Percentiles rank a stretch among this genome's conserved stretches.
These are phyloP conservation scores for Taiozyma onychis DNA, from an alignment of 1,139 yeast genomes.

Conservation along the genomic window DNA sequence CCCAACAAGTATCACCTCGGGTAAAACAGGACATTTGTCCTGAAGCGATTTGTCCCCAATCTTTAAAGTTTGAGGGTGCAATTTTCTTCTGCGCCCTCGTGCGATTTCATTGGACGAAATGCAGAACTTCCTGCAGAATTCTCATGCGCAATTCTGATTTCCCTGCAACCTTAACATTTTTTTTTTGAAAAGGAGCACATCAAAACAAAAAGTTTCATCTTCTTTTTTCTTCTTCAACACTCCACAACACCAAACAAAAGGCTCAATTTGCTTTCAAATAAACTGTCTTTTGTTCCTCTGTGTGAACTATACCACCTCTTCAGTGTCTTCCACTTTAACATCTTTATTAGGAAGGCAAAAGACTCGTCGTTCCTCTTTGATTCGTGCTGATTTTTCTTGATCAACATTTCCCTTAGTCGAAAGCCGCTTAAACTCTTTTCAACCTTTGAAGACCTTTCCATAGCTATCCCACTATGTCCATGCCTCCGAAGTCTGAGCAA, in stretches of 20 bases:
- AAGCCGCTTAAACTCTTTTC: neutral
- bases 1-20: neutral
- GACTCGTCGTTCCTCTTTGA: neutral
- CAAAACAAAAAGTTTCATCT: neutral
- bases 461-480: neutral
- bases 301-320: neutral
- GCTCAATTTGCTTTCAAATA: neutral
- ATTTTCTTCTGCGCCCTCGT: neutral
- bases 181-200: neutral
- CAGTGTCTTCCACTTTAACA: neutral
- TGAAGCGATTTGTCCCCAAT: neutral
- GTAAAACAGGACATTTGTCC: neutral
- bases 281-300: neutral
- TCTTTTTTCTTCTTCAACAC: neutral
- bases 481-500: neutral
- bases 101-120: neutral
- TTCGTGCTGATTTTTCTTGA: neutral
- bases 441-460: neutral
- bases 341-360: neutral
- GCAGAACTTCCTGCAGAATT: neutral
- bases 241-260: neutral
- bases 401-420: neutral
- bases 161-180: neutral
- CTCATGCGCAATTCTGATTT: neutral
- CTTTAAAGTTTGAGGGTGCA: neutral